Base-by-base conservation (phyloP, 805 yeast species). In the Spathaspora boniae region DNA sequence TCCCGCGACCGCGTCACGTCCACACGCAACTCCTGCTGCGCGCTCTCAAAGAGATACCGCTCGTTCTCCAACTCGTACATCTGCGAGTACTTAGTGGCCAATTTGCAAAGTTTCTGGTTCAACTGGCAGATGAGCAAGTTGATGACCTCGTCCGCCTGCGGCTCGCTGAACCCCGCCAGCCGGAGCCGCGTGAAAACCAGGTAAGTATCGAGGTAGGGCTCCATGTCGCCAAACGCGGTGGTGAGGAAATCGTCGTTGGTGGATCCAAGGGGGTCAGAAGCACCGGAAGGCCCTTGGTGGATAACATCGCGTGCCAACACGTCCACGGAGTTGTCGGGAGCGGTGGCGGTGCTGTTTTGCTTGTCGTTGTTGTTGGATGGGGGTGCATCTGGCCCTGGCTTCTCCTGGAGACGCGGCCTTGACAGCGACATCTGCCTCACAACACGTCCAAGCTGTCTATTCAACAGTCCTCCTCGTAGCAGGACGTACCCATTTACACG, bases 11-110 rank as follows among this genome's bases (percentile, higher is more conserved):
- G 72, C 26, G 82, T 78, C 16, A 88, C 76, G 48, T 88, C 96
- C 29, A 83, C 86, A 32, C 82, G 61, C 24, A 91, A 60, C 56
- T 91, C 98, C 36, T 89, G 82, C 42, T 86, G 86, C 0, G 96
- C 96, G 21, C 96, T 94, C 53, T 88, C 91, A 56, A 87, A 89
- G 9, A 93, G 61, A 53, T 91, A 93, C 16, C 78, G 74, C 49
- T 91, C 96, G 50, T 89, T 91, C 44, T 89, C 96, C 11, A 87
- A 62, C 46, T 87, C 96, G 42, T 78, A 77, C 18, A 60, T 60
- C 16, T 75, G 78, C 4, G 74, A 60, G 53, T 73, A 76, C 38
- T 65, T 66, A 4, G 60, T 54, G 31, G 70, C 65, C 23, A 80
- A 59, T 53, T 65, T 66, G 17, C 62, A 45, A 30, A 68, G 51